Conservation (phyloP, 306 rosid species). For the Albizia julibrissin region DNA sequence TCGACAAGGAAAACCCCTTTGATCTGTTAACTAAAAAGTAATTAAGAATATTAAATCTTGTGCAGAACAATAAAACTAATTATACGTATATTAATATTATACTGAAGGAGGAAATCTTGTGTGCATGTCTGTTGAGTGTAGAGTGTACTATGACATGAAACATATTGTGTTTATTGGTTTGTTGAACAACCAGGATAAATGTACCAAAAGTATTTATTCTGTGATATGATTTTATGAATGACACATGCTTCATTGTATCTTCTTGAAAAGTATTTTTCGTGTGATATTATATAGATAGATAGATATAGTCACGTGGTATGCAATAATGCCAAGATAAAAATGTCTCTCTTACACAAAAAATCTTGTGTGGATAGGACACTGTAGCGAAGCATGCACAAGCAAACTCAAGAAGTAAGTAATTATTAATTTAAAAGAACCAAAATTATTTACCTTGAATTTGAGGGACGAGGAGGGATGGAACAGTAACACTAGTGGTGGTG, state of each 20-base stretch:
- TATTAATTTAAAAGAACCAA: neutral
- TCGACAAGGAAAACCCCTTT: neutral
- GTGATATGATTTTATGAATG: neutral
- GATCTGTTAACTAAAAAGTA: neutral
- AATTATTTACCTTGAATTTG: conserved; percentile 63
- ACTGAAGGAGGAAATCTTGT: neutral
- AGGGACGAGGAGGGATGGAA: conserved; percentile 49
- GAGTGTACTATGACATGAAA: neutral
- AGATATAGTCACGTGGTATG: conserved; percentile 3
- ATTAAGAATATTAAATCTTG: neutral
- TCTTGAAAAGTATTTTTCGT: neutral
- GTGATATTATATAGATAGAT: neutral
- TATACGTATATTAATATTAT: neutral
- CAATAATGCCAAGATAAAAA: neutral
- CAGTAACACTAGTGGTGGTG: conserved; percentile 42
- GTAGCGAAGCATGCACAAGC: conserved; percentile 14
- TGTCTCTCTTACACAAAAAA: neutral
- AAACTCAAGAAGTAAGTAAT: neutral
- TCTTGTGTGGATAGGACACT: neutral
- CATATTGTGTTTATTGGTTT: neutral
- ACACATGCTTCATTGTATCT: neutral
- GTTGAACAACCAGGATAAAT: neutral
- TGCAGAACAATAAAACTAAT: neutral
- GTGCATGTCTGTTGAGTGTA: neutral
- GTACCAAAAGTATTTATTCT: neutral